Evolutionary conservation across 495 filamentous ascomycete genomes (phyloP), one percentile per base, ranked within the genome.

Genomic region (Mytilinidion resinicola): DNA sequence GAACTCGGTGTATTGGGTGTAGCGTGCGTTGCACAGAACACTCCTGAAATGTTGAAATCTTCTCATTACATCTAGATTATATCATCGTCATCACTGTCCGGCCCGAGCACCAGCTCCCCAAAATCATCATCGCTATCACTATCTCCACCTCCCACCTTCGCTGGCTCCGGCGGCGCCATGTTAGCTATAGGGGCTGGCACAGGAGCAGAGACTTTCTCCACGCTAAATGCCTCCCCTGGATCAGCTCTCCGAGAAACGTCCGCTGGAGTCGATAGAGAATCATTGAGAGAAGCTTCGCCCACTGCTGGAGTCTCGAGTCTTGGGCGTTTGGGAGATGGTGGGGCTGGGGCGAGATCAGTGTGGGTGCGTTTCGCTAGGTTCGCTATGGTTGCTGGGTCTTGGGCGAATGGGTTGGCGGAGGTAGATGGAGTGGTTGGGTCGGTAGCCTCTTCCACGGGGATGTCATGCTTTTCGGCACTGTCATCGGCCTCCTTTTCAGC

Each of bases 51-150:
- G 25, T 3, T 30, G 25, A 6, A 30, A 30, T 30, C 25, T 30
- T 30, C 25, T 30, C 6, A 30, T 30, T 30, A 49, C 25, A 6
- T 19, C 6, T 49, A 49, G 0, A 14, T 17, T 8, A 25, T 25
- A 12, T 49, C 46, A 30, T 66, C 63, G 10, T 62, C 59, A 34
- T 66, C 63, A 3, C 51, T 66, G 42, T 66, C 63, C 48, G 59
- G 63, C 2, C 59, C 63, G 5, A 66, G 55, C n/a, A 61, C 59
- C n/a, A 66, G 50, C 14, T 25, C 36, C 9, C 55, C 63, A 42
- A 66, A 55, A 54, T 66, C 63, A n/a, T 55, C 55, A 17, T 62
- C 55, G 36, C 50, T 36, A 42, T 39, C 42, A 33, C 39, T 41
- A 20, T 41, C 52, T 30, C 43, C 10, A 6, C 8, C 21, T 9